Conservation (phyloP, 768 basidiomycete genomes). For the Calvatia gigantea region DNA sequence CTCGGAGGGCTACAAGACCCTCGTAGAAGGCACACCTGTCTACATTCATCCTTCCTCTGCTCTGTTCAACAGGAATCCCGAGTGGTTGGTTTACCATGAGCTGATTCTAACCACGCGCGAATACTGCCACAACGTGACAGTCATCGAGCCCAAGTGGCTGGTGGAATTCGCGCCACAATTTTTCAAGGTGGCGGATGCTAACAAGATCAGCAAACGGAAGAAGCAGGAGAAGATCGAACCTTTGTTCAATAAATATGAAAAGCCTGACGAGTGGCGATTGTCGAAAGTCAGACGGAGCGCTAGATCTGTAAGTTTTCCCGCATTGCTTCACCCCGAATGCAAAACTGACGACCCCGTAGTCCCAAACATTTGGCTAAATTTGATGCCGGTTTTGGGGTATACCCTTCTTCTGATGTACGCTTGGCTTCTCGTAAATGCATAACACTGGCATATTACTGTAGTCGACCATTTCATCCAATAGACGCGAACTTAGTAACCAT, state of each 20-base stretch:
- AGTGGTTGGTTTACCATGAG: constrained; percentile 96
- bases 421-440: constrained; percentile 1
- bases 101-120: constrained; percentile 94
- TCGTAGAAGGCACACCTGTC: constrained; percentile 97
- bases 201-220: constrained; percentile 97
- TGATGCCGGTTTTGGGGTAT: neutral
- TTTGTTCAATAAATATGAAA: constrained; percentile 92
- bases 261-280: constrained; percentile 91
- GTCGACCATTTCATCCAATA: neutral
- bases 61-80: constrained; percentile 94
- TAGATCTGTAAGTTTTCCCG: constrained; percentile 54
- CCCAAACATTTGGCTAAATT: constrained; percentile 84
- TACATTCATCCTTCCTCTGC: constrained; percentile 98
- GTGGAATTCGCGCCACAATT: constrained; percentile 97
- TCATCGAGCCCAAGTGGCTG: constrained; percentile 97
- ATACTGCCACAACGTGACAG: constrained; percentile 91
- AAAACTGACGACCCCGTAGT: constrained; percentile 37
- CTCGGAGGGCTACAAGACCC: constrained; percentile 97
- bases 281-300: constrained; percentile 91
- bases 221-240: constrained; percentile 97
- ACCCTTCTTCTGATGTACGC: neutral
- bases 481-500: no score
- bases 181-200: constrained; percentile 97
- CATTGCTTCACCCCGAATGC: neutral
- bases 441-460: neutral